A percentile compares a stretch with the other conserved stretches of the same genome.
phyloP scores from a whole-genome alignment of 2,329 filamentous ascomycete species.

The Uncinocarpus reesii region DNA sequence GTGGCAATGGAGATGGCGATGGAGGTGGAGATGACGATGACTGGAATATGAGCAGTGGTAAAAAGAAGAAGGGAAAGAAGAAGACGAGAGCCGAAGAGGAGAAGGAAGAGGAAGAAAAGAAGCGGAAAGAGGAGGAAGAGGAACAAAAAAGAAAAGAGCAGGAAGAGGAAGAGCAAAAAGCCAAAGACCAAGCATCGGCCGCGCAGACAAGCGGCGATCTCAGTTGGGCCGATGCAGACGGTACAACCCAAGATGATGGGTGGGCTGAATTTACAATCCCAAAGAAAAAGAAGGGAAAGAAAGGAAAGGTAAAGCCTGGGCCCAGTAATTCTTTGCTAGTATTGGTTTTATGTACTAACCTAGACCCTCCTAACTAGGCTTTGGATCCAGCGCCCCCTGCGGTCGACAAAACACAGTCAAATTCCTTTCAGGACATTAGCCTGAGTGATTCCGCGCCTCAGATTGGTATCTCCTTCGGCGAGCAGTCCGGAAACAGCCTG shows the following conservation, averaged over 20 bases:
- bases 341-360: slow-evolving; percentile 8
- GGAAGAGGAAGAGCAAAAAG: slow-evolving; percentile 20
- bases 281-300: slow-evolving; percentile 47
- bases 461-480: slow-evolving; percentile 45
- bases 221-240: slow-evolving; percentile 40
- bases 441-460: slow-evolving; percentile 51
- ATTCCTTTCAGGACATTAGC: slow-evolving; percentile 59
- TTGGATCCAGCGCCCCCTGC: slow-evolving; percentile 27
- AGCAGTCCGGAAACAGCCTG: slow-evolving; percentile 30
- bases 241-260: slow-evolving; percentile 31
- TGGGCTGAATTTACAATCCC: slow-evolving; percentile 31
- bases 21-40: slow-evolving; percentile 9
- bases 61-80: slow-evolving; percentile 18
- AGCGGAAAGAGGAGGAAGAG: slow-evolving; percentile 14
- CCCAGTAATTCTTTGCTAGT: background rate
- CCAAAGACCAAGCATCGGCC: slow-evolving; percentile 27
- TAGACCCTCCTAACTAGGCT: slow-evolving; percentile 19
- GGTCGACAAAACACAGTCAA: slow-evolving; percentile 31
- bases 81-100: slow-evolving; percentile 15
- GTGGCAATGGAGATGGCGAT: slow-evolving; percentile 5
- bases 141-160: slow-evolving; percentile 28
- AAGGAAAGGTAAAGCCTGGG: slow-evolving; percentile 31
- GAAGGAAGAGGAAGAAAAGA: slow-evolving; percentile 10
- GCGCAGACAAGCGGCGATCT: slow-evolving; percentile 25
- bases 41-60: slow-evolving; percentile 6